These are phyloP conservation scores for Hyaloscypha variabilis DNA, from an alignment of 495 filamentous ascomycete species.

Conservation along the genomic window DNA sequence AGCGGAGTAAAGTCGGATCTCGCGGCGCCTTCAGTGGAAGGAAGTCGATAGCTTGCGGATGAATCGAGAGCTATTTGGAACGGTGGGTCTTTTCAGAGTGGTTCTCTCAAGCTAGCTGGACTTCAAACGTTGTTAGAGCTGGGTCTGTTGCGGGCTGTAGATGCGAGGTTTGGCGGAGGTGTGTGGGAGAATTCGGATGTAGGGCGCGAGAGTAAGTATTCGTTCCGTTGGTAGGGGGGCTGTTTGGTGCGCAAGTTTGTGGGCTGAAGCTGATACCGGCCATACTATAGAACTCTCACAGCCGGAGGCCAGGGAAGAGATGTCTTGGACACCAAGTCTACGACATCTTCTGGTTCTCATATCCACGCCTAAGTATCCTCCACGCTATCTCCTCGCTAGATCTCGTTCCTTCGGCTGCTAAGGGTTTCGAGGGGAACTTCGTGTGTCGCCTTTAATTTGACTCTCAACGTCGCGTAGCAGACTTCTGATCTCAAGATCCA, in stretches of 20 bases:
- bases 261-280: neutral
- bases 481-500: neutral
- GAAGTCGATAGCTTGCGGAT: neutral
- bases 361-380: neutral
- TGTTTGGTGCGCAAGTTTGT: neutral
- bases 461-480: neutral
- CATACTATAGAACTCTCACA: neutral
- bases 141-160: neutral
- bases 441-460: neutral
- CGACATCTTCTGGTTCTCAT: neutral
- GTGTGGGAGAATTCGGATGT: neutral
- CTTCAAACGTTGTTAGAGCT: neutral
- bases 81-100: neutral
- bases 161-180: neutral
- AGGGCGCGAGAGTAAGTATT: neutral
- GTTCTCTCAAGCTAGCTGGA: neutral
- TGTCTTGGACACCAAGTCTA: neutral
- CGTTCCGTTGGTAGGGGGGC: neutral
- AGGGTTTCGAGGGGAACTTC: neutral
- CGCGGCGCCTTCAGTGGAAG: neutral
- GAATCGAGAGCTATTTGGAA: neutral
- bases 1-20: neutral
- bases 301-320: neutral
- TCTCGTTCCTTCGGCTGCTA: neutral
- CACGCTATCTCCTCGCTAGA: neutral